A percentile compares a stretch with the other conserved stretches of the same genome.
These are phyloP conservation scores for Balakata baccata DNA, from an alignment of 345 rosid genomes.

Conservation along the genomic window DNA sequence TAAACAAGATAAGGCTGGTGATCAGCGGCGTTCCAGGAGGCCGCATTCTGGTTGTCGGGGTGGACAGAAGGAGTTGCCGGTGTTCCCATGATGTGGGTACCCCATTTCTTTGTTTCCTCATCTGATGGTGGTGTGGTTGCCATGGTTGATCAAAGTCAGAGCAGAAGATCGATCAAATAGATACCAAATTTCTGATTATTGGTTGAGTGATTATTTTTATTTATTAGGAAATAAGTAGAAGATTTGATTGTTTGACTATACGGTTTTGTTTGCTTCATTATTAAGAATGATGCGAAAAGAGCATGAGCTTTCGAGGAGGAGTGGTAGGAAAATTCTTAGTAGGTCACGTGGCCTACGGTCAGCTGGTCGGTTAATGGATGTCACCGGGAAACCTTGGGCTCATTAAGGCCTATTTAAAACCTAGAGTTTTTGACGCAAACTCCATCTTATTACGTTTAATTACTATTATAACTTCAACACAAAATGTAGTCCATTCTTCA, in stretches of 20 bases:
- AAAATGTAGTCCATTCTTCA: too few species aligned
- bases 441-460: too few species aligned
- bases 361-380: too few species aligned
- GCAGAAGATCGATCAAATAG: too few species aligned
- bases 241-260: background rate
- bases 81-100: constrained; percentile 78
- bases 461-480: too few species aligned
- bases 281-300: background rate
- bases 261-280: background rate
- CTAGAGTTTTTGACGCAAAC: too few species aligned
- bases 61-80: constrained; percentile 71
- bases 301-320: too few species aligned
- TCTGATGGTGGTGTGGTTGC: constrained; percentile 15
- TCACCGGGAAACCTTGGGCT: too few species aligned
- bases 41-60: constrained; percentile 84
- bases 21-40: constrained; percentile 65
- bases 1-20: constrained; percentile 66
- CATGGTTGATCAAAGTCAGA: background rate
- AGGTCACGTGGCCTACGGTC: too few species aligned
- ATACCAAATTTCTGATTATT: too few species aligned
- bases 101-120: constrained; percentile 63
- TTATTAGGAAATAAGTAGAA: background rate
- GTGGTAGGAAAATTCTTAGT: too few species aligned
- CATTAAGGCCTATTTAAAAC: too few species aligned
- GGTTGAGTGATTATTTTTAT: background rate